Evolutionary conservation across 257 asterid genomes (phyloP).

Genomic region (Solanum piurae): DNA sequence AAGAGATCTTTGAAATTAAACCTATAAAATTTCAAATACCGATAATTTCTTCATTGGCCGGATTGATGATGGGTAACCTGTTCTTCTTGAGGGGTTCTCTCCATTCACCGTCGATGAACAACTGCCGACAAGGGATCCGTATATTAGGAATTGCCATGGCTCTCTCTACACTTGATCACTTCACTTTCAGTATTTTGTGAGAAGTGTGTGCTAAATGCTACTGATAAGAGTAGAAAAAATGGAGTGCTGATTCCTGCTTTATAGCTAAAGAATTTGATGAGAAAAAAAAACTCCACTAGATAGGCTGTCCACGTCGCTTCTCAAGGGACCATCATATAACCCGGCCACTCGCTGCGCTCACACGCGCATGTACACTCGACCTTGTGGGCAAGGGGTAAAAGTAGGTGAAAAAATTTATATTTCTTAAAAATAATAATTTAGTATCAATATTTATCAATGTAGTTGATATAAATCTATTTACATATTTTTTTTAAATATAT

Average conservation of each 20-base stretch:
- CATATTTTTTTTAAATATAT: too few relatives aligned
- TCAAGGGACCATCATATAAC: background rate
- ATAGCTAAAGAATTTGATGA: background rate
- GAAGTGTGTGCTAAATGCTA: background rate
- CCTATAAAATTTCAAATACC: slow-evolving; percentile 20
- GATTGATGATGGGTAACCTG: slow-evolving; percentile 56
- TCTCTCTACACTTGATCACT: background rate
- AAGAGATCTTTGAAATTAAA: background rate
- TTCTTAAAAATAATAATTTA: too few relatives aligned
- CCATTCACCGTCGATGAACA: slow-evolving; percentile 87
- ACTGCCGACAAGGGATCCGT: slow-evolving; percentile 40
- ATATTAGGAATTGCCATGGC: slow-evolving; percentile 5
- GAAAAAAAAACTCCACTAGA: background rate
- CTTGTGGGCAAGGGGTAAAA: too few relatives aligned
- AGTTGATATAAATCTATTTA: too few relatives aligned
- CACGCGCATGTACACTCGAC: background rate
- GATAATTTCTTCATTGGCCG: slow-evolving; percentile 63
- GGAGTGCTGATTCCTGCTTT: background rate
- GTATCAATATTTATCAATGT: too few relatives aligned
- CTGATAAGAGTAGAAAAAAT: background rate
- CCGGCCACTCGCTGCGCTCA: background rate
- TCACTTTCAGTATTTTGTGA: background rate
- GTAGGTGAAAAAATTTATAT: too few relatives aligned
- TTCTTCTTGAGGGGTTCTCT: slow-evolving; percentile 50
- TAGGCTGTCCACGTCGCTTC: background rate